Base-by-base conservation (phyloP, 106 monocot species). In the Dendrobium huoshanense region DNA sequence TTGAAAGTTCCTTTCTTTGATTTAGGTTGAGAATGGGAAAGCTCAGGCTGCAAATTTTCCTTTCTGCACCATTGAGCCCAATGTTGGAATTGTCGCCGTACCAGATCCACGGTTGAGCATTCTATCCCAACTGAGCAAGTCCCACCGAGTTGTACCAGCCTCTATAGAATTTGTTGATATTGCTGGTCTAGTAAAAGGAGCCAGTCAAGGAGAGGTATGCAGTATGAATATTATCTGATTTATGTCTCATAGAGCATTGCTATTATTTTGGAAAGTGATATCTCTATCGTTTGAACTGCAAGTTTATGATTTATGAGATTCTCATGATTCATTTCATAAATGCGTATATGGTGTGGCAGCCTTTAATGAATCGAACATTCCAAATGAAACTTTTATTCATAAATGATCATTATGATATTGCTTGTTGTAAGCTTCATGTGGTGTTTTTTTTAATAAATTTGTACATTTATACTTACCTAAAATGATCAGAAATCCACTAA, bases 31-130 rank as follows among this genome's bases (percentile, higher is more conserved):
- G 83, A 98, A 98, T 88, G 98, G 98, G 80, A 98, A 98, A 85
- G 98, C 98, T 70, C 98, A 98, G 82, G 95, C 98, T 58, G 98
- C 98, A 31, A 98, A 98, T 83, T 98, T 95, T 79, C 98, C 98
- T 16, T 98, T 98, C 73, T 98, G 98, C 80, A 98, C 98, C 24
- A 95, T 98, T 81, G 95, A 98, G 72, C 95, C 98, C 54, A 98
- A 98, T 86, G 95, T 98, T 41, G 95, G 98, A 8, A 90, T 98
- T 27, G 98, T 95, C 70, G 95, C 89, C 19, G 95, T 98, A 20
- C 98, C 98, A 22, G 98, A 98, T 91, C 74, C 88, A 19, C 78
- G 98, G 45, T 73, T 98, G 80, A 85, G 82, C 77, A 91, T 98
- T 67, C 91, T 98, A 75, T 89, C 95, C n/a, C 79, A 81, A 22